Evolutionary conservation across 148 eudicot species (phyloP).

Genomic region (Mesembryanthemum crystallinum): DNA sequence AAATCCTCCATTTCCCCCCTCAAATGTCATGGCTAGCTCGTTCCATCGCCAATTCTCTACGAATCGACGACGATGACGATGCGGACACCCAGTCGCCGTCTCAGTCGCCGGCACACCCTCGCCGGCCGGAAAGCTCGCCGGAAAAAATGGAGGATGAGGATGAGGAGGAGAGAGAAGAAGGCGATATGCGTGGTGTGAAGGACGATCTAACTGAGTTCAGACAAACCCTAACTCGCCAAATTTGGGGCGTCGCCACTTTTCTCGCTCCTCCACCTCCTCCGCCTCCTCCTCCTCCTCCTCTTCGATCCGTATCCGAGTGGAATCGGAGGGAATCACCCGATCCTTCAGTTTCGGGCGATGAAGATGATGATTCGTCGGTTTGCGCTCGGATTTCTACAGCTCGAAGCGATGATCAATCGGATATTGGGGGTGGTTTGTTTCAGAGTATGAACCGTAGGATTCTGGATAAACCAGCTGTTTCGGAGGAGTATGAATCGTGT

Average conservation of each 20-base stretch:
- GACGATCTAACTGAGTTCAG: slow-evolving; percentile 68
- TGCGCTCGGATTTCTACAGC: slow-evolving; percentile 2
- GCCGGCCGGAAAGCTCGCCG: background rate
- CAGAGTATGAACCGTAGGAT: no score
- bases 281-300: slow-evolving; percentile 31
- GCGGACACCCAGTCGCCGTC: slow-evolving; percentile 16
- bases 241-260: slow-evolving; percentile 80
- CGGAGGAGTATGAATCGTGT: background rate
- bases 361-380: slow-evolving; percentile 20
- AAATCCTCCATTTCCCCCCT: background rate
- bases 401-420: slow-evolving; percentile 9
- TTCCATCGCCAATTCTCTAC: slow-evolving; percentile 71
- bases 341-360: slow-evolving; percentile 20
- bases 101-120: background rate
- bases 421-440: background rate
- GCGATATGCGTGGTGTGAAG: slow-evolving; percentile 48
- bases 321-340: slow-evolving; percentile 21
- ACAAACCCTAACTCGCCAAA: slow-evolving; percentile 69
- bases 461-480: background rate
- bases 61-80: slow-evolving; percentile 50
- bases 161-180: slow-evolving; percentile 22
- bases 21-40: slow-evolving; percentile 88
- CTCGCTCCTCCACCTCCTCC: slow-evolving; percentile 77
- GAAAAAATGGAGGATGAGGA: background rate
- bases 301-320: slow-evolving; percentile 15